phyloP scores from a whole-genome alignment of 805 yeast species.

The Myxozyma melibiosi region DNA sequence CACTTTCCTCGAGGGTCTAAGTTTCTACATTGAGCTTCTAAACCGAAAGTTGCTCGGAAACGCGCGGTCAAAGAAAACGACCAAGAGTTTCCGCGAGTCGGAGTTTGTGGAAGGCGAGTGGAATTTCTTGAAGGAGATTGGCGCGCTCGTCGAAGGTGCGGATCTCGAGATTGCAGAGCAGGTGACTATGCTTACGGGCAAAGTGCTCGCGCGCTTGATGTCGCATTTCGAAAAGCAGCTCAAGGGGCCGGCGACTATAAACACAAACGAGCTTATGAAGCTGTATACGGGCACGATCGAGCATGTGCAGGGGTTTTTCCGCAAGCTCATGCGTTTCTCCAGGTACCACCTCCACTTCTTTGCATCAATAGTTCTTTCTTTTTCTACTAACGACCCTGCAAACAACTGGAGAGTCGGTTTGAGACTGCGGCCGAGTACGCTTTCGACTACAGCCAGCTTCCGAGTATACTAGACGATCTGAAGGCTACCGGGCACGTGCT shows the following conservation, averaged over 20 bases:
- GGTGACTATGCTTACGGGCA: slow-evolving; percentile 62
- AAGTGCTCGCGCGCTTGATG: slow-evolving; percentile 67
- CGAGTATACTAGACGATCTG: slow-evolving; percentile 58
- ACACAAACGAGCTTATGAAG: slow-evolving; percentile 51
- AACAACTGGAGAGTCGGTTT: slow-evolving; percentile 60
- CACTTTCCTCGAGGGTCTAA: slow-evolving; percentile 71
- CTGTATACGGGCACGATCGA: slow-evolving; percentile 50
- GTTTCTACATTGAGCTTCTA: slow-evolving; percentile 67
- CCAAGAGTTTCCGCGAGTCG: slow-evolving; percentile 86
- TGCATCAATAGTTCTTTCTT: too few species aligned
- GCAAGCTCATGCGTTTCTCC: slow-evolving; percentile 80
- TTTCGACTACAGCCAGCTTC: slow-evolving; percentile 42
- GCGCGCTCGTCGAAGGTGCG: slow-evolving; percentile 77
- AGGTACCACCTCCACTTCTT: slow-evolving; percentile 37
- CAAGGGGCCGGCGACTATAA: slow-evolving; percentile 56
- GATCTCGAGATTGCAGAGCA: slow-evolving; percentile 80
- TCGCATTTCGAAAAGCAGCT: slow-evolving; percentile 73
- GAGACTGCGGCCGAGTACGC: slow-evolving; percentile 62
- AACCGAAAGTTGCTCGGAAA: slow-evolving; percentile 79
- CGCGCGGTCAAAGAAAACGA: slow-evolving; percentile 60
- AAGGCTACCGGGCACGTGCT: slow-evolving; percentile 72
- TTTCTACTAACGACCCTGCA: background rate
- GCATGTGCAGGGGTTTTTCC: slow-evolving; percentile 55
- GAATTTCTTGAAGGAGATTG: slow-evolving; percentile 73
- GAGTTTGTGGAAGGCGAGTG: slow-evolving; percentile 85